Base-by-base conservation (phyloP, 208 protist species). In the Leptomonas pyrrhocoris region DNA sequence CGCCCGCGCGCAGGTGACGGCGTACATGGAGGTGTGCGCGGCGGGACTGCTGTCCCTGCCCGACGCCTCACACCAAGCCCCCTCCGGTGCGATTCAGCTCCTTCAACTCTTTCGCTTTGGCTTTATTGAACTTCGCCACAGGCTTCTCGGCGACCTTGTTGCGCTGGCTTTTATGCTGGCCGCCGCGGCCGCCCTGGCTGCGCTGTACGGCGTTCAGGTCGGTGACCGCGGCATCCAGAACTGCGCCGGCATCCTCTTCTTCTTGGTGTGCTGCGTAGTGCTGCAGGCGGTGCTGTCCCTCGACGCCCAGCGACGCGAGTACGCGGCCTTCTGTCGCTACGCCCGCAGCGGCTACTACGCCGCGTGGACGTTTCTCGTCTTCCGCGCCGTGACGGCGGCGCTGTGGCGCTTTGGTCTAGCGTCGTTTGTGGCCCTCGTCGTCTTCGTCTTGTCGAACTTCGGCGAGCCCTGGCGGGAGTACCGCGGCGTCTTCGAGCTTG, bases 211-310 rank as follows among this genome's bases (percentile, higher is more conserved):
- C 28, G 76, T 73, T n/a, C 83, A 88, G 68, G 73, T 61, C 21
- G 71, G 57, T 23, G 73, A 84, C 59, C 73, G 69, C 43, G 85
- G 85, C 46, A 88, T 88, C 68, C 85, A 91, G 57, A 91, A 84
- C 55, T 83, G 85, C 31, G 74, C 85, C 18, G 85, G 85, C 34
- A 83, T 91, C 42, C 68, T 91, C n/a, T 91, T 91, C 31, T 88
- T 91, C 34, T 46, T 91, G 12, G 83, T 88, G 18, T 85, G 70
- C 45, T 84, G 73, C 48, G 84, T 83, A 3, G 78, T 86, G n/a
- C 69, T 91, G 51, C 83, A 91, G 65, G 77, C 74, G 16, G 60
- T 86, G 40, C 71, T 90, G 38, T 80, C 80, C 15, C 59, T 83
- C 9, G 75, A 83, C 56, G 56, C 79, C 43, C 74, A 74, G n/a